Base-by-base conservation (phyloP, 2,329 filamentous ascomycete genomes). In the Colletotrichum limetticola region DNA sequence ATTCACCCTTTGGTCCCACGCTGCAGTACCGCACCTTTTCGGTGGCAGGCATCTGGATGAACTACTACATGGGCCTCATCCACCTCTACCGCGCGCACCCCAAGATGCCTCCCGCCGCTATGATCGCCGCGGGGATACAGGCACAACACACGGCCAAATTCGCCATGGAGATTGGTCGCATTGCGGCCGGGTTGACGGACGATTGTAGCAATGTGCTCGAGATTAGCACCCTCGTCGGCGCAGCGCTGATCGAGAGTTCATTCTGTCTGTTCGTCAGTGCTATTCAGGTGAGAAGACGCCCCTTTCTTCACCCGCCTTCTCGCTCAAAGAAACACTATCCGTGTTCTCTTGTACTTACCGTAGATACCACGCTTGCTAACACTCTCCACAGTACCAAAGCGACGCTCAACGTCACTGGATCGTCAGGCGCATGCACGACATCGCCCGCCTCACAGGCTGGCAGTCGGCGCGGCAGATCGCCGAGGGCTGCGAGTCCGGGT, bases 231-330 rank as follows among this genome's bases (percentile, higher is more conserved):
- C 88, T 92, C 35, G 88, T 97, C 30, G 95, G 93, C 6, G 93
- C 93, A 0, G 94, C 94, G 0, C 88, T 98, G 26, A 95, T 95
- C 71, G 96, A 98, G 82, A 91, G 91, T 77, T 91, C 91, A 4
- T 93, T 98, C 78, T 91, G 92, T 5, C 85, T 98, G 1, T 98
- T 98, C 83, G 95, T 98, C 74, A 93, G 95, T 1, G 96, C 90
- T 4, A 90, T 98, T 12, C 90, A 92, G 85, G 90, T 92, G 82
- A 77, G 81, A 76, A 56, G 49, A 22, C 26, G 3, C 64, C 7
- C 57, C 16, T 30, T 19, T 7, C 52, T 19, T 57, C 22, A 52
- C 24, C n/a, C 12, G 22, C 3, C n/a, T 59, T 49, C 12, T 4
- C 28, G 24, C 58, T 49, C 37, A 19, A 37, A 12, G 42, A 8